phyloP scores from a whole-genome alignment of 2,329 filamentous ascomycete genomes.

The Calonectria pteridis region DNA sequence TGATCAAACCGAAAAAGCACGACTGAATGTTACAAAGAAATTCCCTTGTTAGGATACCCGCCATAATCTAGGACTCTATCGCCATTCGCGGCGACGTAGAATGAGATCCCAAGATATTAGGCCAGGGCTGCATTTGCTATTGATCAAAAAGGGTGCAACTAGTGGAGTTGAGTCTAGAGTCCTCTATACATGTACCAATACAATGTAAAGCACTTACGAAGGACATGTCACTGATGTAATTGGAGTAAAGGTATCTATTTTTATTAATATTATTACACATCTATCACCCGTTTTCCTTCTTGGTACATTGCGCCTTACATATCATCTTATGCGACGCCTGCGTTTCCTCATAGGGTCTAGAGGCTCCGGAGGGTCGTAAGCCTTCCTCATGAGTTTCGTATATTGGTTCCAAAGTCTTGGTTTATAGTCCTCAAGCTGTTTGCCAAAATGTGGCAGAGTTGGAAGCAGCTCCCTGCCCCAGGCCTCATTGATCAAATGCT shows the following conservation, averaged over 20 bases:
- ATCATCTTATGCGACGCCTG: conserved; percentile 7
- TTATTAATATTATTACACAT: conserved; percentile 41
- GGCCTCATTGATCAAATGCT: conserved; percentile 49
- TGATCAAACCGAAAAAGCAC: conserved; percentile 81
- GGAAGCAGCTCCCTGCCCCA: conserved; percentile 51
- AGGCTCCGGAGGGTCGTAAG: conserved; percentile 39
- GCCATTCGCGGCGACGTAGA: neutral
- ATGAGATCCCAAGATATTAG: neutral
- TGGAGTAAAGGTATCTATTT: conserved; percentile 46
- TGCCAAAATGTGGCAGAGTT: conserved; percentile 32
- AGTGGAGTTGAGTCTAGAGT: conserved; percentile 8
- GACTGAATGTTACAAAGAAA: conserved; percentile 34
- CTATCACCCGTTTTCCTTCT: conserved; percentile 12
- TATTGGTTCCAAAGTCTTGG: conserved; percentile 49
- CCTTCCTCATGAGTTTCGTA: conserved; percentile 43
- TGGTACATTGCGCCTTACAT: neutral
- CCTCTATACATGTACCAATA: conserved; percentile 46
- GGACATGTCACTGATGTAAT: conserved; percentile 39
- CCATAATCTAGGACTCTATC: conserved; percentile 11
- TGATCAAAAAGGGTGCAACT: neutral
- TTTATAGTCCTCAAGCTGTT: conserved; percentile 46
- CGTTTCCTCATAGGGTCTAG: neutral
- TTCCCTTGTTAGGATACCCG: conserved; percentile 31
- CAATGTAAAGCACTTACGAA: conserved; percentile 46
- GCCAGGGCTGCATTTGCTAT: conserved; percentile 8